phyloP scores from a whole-genome alignment of 495 filamentous ascomycete species.

The Durotheca rogersii region DNA sequence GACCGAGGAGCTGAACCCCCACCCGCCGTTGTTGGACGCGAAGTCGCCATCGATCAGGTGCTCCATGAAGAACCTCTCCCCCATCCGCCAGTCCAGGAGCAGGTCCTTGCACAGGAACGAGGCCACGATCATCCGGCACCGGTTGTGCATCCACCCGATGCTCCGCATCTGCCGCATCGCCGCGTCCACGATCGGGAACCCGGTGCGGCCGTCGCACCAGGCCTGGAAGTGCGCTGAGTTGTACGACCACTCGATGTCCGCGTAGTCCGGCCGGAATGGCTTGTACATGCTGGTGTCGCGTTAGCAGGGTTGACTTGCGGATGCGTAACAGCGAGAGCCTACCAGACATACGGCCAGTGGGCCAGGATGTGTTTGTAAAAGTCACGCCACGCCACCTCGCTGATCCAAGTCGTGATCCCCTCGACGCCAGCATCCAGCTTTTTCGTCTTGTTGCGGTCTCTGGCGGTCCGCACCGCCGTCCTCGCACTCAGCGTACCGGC shows the following conservation, averaged over 20 bases:
- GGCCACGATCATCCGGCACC: constrained; percentile 82
- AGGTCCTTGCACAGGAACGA: constrained; percentile 88
- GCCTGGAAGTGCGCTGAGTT: constrained; percentile 62
- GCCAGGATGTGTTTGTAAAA: constrained; percentile 89
- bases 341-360: constrained; percentile 89
- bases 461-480: constrained; percentile 67
- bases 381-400: constrained; percentile 87
- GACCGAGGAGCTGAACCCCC: constrained; percentile 79
- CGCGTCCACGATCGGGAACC: constrained; percentile 86
- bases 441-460: constrained; percentile 65
- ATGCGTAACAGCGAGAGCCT: constrained; percentile 30
- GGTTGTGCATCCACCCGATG: constrained; percentile 86
- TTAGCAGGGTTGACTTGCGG: too few species aligned
- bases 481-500: constrained; percentile 75
- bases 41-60: constrained; percentile 90
- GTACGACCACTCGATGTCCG: constrained; percentile 83
- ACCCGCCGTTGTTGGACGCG: constrained; percentile 87
- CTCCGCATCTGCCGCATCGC: constrained; percentile 80
- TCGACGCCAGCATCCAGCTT: constrained; percentile 66
- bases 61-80: constrained; percentile 87
- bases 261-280: constrained; percentile 85
- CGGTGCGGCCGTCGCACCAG: constrained; percentile 79
- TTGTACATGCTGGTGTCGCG: constrained; percentile 77
- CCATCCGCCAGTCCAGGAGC: constrained; percentile 86
- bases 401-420: constrained; percentile 77